phyloP scores from a whole-genome alignment of 345 rosid genomes.

The Cardiospermum halicacabum region DNA sequence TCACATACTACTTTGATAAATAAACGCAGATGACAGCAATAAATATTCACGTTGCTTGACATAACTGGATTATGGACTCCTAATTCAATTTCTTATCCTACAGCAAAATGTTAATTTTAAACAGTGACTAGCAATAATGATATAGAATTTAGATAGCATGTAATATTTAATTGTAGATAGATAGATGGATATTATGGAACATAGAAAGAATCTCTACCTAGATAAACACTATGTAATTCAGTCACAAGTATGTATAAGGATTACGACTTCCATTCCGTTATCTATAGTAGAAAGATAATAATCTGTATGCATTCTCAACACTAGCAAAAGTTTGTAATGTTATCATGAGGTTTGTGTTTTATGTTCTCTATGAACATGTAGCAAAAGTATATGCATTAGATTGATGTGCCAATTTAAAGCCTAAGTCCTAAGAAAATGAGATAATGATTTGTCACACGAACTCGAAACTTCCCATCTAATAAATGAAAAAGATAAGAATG shows the following conservation, averaged over 20 bases:
- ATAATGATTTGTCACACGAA: neutral
- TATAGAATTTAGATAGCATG: too few species aligned
- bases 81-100: slow-evolving; percentile 11
- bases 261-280: neutral
- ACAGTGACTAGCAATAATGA: neutral
- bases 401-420: slow-evolving; percentile 3
- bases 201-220: neutral
- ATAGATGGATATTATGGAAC: neutral
- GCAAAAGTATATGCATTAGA: neutral
- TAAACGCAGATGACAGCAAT: slow-evolving; percentile 12
- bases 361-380: neutral
- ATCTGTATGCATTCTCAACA: neutral
- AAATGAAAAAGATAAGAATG: neutral
- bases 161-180: neutral
- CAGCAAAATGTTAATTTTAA: neutral
- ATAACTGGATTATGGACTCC: slow-evolving; percentile 6
- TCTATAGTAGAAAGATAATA: neutral
- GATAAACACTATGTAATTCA: neutral
- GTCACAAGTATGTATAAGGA: neutral
- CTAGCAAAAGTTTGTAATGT: neutral
- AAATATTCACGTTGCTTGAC: neutral
- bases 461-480: neutral
- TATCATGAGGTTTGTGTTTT: neutral
- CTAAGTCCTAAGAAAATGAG: too few species aligned
- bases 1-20: slow-evolving; percentile 11